Conservation (phyloP, 805 yeast species). For the Cyberlindnera suaveolens region DNA sequence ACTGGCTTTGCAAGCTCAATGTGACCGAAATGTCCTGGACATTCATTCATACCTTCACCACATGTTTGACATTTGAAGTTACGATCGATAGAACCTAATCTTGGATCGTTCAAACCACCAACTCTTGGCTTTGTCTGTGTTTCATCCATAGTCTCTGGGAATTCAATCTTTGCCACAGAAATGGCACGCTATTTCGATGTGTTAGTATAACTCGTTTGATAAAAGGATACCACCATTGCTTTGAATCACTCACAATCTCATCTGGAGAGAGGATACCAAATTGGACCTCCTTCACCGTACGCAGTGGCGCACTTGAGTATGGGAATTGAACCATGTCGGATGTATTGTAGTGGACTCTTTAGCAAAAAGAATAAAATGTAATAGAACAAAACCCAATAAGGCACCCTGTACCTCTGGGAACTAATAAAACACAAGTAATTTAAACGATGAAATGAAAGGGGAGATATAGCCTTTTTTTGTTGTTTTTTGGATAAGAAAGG, state of each 20-base stretch:
- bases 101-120: conserved; percentile 96
- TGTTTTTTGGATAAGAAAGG: background rate
- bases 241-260: conserved; percentile 52
- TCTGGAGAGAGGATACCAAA: conserved; percentile 97
- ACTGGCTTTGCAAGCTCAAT: conserved; percentile 98
- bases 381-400: background rate
- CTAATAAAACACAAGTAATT: background rate
- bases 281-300: conserved; percentile 97
- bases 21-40: conserved; percentile 99
- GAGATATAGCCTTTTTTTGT: conserved; percentile 2
- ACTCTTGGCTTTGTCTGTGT: conserved; percentile 90
- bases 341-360: background rate
- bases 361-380: background rate
- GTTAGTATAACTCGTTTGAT: conserved; percentile 12
- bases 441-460: conserved; percentile 1
- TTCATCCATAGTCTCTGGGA: conserved; percentile 99
- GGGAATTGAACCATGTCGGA: conserved; percentile 52
- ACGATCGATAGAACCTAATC: conserved; percentile 95
- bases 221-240: background rate
- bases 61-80: conserved; percentile 98
- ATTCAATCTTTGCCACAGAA: conserved; percentile 95
- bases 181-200: conserved; percentile 61
- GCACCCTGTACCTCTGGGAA: conserved; percentile 1
- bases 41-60: conserved; percentile 98
- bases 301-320: conserved; percentile 96